These are phyloP conservation scores for Canavalia gladiata DNA, from an alignment of 306 rosid species.

Conservation along the genomic window DNA sequence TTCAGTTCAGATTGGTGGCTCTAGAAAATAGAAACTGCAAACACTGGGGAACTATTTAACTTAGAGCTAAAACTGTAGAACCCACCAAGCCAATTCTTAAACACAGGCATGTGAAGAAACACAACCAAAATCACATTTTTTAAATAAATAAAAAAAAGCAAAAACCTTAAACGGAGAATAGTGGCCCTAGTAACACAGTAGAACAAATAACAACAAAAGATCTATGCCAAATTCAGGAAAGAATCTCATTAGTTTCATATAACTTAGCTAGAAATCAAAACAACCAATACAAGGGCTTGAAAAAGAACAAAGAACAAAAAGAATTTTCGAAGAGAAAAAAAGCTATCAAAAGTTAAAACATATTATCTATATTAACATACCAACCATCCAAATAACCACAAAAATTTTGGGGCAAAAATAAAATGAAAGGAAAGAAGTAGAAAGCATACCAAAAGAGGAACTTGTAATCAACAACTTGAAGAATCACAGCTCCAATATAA, in stretches of 20 bases:
- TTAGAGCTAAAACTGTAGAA: neutral
- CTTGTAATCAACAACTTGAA: conserved; percentile 31
- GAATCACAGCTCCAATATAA: too few relatives aligned
- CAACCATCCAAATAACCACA: neutral
- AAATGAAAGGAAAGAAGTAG: neutral
- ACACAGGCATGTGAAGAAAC: neutral
- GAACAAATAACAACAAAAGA: neutral
- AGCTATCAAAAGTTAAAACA: neutral
- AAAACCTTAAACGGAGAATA: neutral
- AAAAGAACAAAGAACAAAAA: neutral
- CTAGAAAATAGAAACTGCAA: neutral
- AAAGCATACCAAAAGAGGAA: conserved; percentile 46
- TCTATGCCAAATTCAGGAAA: neutral
- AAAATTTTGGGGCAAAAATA: neutral
- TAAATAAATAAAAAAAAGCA: neutral
- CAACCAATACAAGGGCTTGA: neutral
- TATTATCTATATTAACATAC: neutral
- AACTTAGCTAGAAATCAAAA: neutral
- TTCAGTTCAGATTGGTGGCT: neutral
- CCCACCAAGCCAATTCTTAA: neutral
- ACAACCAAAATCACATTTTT: neutral
- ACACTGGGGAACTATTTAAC: neutral
- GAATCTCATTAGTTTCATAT: neutral
- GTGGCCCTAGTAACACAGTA: neutral
- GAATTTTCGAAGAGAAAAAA: neutral